Evolutionary conservation across 768 basidiomycete genomes (phyloP).

Genomic region (Podaxis mareebaensis): DNA sequence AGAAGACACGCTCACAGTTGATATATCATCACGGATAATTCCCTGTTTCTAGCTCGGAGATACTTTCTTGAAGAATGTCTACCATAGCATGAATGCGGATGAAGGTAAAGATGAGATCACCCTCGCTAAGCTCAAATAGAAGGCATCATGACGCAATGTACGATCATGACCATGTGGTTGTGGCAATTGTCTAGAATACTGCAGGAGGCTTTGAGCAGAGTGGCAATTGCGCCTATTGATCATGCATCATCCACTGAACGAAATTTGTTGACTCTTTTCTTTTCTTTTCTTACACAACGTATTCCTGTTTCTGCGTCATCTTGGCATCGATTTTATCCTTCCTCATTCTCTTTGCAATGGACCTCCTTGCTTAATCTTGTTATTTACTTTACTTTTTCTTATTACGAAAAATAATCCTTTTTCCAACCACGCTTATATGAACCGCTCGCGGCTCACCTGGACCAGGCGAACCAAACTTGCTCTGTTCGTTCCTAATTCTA

Average conservation of each 20-base stretch:
- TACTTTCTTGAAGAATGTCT: conserved; percentile 44
- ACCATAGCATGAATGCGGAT: conserved; percentile 35
- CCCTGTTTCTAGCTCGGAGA: conserved; percentile 32
- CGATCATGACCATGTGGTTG: too few species aligned
- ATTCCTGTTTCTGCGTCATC: too few species aligned
- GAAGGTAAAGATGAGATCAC: conserved; percentile 31
- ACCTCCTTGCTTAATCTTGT: neutral
- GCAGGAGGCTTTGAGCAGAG: too few species aligned
- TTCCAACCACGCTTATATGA: neutral
- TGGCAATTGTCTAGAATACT: too few species aligned
- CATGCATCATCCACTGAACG: too few species aligned
- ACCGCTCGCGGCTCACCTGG: neutral
- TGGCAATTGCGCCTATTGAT: too few species aligned
- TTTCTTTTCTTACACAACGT: too few species aligned
- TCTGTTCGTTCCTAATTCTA: conserved; percentile 11
- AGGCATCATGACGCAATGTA: too few species aligned
- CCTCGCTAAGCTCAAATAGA: conserved; percentile 28
- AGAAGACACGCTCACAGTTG: neutral
- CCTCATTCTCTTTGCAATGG: too few species aligned
- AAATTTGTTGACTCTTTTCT: too few species aligned
- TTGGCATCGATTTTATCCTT: too few species aligned
- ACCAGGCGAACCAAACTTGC: neutral
- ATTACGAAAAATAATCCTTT: neutral
- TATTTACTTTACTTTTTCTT: neutral
- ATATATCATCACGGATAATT: neutral